Evolutionary conservation across 2,329 filamentous ascomycete species (phyloP), one percentile per base, ranked within the genome.

Genomic region (Mariannaea elegans): DNA sequence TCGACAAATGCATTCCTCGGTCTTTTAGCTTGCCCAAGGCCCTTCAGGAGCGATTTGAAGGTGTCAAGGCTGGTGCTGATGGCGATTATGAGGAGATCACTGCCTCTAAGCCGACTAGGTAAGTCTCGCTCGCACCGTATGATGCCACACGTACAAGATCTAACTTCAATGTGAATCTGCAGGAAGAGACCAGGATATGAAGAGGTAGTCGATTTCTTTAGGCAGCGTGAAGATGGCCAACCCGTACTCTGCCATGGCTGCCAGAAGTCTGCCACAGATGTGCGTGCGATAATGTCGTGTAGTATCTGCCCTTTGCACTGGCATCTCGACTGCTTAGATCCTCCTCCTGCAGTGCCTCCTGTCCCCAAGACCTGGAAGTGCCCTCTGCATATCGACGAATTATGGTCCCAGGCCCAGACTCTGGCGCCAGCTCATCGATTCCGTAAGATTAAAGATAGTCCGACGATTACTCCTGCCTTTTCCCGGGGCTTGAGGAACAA

Each of bases 301-400:
- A 93, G 93, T 75, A 87, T 85, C 70, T 99, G 94, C 77, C 82
- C 86, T 12, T 84, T 92, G 31, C 85, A 89, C 72, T 99, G 94
- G 91, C 95, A 99, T 78, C 82, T 97, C 50, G 94, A 98, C 76
- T 99, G 95, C 77, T 81, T 97, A 14, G 89, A 96, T 72, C 92
- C 93, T 24, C 94, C 94, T 31, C 79, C 94, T 71, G 88, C 93
- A 31, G 87, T 91, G 55, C 91, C 93, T 36, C 94, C 94, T 10
- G 84, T 88, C 49, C 82, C 90, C 50, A 87, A 89, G 70, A 90
- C 88, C 55, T 99, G 93, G 92, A 90, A 88, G 76, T 99, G 95
- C 73, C 94, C 94, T 48, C 88, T 91, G 64, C 95, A 99, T 73
- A 82, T 90, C 39, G 92, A 95, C 52, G 89, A 94, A 63, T 84